A percentile compares a stretch with the other conserved stretches of the same genome.
These are phyloP conservation scores for Paraglomus brasilianum DNA, from an alignment of 192 early-diverging fungal species.

Conservation along the genomic window DNA sequence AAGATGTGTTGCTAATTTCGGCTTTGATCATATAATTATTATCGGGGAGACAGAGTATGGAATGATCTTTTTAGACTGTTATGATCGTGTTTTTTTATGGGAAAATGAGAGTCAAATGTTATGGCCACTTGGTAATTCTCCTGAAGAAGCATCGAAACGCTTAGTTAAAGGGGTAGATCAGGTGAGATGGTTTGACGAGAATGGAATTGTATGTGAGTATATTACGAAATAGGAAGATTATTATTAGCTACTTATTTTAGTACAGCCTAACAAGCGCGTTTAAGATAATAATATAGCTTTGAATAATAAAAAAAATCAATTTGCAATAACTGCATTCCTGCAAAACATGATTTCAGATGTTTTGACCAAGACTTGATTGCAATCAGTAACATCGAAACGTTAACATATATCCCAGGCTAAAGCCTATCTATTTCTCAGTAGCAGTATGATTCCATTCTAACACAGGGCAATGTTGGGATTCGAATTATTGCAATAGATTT, in stretches of 20 bases:
- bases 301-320: slow-evolving; percentile 28
- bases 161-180: slow-evolving; percentile 16
- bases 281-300: slow-evolving; percentile 26
- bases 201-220: slow-evolving; percentile 22
- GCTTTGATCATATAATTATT: slow-evolving; percentile 23
- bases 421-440: background rate
- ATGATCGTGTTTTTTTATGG: slow-evolving; percentile 19
- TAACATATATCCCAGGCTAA: slow-evolving; percentile 8
- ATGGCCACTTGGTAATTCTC: slow-evolving; percentile 17
- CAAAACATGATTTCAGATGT: slow-evolving; percentile 19
- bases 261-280: background rate
- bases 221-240: slow-evolving; percentile 16
- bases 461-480: slow-evolving; percentile 15
- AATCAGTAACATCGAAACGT: slow-evolving; percentile 16
- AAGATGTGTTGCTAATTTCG: slow-evolving; percentile 23
- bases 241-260: background rate
- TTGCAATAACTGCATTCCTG: slow-evolving; percentile 22
- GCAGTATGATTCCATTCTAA: background rate
- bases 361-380: slow-evolving; percentile 12
- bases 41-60: slow-evolving; percentile 20
- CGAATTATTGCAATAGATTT: too few relatives aligned
- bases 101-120: slow-evolving; percentile 15
- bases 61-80: slow-evolving; percentile 24
- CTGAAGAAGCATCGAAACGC: slow-evolving; percentile 22
- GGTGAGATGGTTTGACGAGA: slow-evolving; percentile 3